Base-by-base conservation (phyloP, 805 yeast species). In the Pichia pseudocactophila region DNA sequence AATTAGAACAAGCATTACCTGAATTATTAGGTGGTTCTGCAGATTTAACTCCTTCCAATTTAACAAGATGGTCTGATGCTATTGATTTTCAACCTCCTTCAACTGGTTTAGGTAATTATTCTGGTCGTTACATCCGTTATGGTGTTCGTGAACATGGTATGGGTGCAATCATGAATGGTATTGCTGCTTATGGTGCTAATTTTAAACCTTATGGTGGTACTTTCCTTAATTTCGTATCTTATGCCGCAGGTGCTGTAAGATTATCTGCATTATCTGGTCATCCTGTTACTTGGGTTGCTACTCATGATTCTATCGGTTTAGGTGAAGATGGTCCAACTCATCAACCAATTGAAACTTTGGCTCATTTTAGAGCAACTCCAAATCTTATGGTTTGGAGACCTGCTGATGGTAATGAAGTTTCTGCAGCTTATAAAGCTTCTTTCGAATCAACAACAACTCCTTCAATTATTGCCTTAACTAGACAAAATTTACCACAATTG, bases 141-240 rank as follows among this genome's bases (percentile, higher is more conserved):
- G 98, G 98, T 80, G 96, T 90, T 52, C 83, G 98, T 71, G 98
- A 90, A 75, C 97, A 92, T 70, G 97, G 86, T 66, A 88, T 90
- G 97, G 96, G 96, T 71, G 96, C 97, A 52, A 83, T 89, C 65
- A 76, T 89, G 79, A 90, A 92, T 70, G 98, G 98, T 82, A 83
- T 90, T 56, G 74, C 92, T 46, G 97, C 96, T 43, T 90, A 70
- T 61, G 83, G 83, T 69, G 84, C 83, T 50, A 86, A 85, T 71
- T 78, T 73, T 75, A 83, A 80, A 67, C 81, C 88, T 56, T 89
- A 80, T 71, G 96, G 96, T 66, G 97, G 96, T 69, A 90, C 98
- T 61, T 90, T 90, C 88, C 75, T 90, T 67, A 90, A 92, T 80
- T 90, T 90, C 57, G 81, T 75, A 50, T 74, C 80, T 11, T 83